Evolutionary conservation across 2,329 filamentous ascomycete genomes (phyloP), one percentile per base, ranked within the genome.

Genomic region (Bipolaris sorokiniana): DNA sequence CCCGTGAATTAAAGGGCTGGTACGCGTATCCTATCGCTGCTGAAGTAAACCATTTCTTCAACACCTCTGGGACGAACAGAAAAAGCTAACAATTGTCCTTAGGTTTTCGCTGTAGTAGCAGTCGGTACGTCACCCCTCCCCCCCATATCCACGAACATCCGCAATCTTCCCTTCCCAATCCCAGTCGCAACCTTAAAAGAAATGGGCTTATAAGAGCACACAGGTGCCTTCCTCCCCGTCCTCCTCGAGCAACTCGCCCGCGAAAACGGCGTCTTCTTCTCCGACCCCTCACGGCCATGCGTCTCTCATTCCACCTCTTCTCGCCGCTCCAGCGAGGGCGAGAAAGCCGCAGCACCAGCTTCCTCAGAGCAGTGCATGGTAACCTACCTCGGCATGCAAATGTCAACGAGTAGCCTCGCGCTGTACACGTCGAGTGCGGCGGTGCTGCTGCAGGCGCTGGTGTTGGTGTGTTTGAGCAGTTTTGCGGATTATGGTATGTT

Each of bases 351-450:
- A 28, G 26, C 26, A 28, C 23, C 23, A 10, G 26, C 26, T 10
- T 28, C 26, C 49, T 38, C 45, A 4, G 64, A 64, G 41, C 90
- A 93, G 70, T 98, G 93, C 72, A 81, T 97, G 62, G 84, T 97
- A 46, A 86, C 87, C 58, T 82, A 96, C 7, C 78, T 96, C 34
- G 92, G 92, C 1, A 78, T 88, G 56, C 87, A 93, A 61, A 88
- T 97, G 76, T 97, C 96, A 73, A 96, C 92, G 1, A 90, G 92
- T 23, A 96, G 91, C 75, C 97, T 97, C 75, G 92, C 91, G 66
- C 92, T 97, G 90, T 97, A 97, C 76, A 96, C 92, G 0, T 97
- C 96, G 75, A 95, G 91, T 45, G 79, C 93, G 66, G 96, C 92
- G 68, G 93, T 97, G 0, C 77, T 97, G 20, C 77, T 96, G 9